Evolutionary conservation across 495 filamentous ascomycete species (phyloP).

Genomic region (Talaromyces ruber): DNA sequence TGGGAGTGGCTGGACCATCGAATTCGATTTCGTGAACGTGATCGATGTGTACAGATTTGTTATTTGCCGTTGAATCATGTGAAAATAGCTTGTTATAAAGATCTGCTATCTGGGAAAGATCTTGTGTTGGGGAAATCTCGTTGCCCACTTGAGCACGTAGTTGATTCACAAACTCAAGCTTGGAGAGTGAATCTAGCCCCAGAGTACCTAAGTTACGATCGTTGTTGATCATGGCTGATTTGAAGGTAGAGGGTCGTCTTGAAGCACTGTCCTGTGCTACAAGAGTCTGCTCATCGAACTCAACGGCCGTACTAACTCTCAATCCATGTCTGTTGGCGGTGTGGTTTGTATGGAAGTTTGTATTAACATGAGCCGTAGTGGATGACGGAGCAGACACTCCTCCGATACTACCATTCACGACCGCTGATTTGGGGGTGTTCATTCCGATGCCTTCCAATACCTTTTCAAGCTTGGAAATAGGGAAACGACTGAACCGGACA

Average conservation of each 20-base stretch:
- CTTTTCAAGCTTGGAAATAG: constrained; percentile 13
- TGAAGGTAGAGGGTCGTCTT: not conserved
- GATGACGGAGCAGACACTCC: not conserved
- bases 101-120: not conserved
- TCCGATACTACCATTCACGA: not conserved
- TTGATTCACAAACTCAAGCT: constrained; percentile 1
- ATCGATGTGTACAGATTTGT: not conserved
- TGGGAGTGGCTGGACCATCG: not conserved
- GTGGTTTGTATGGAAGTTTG: not conserved
- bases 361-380: not conserved
- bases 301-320: not conserved
- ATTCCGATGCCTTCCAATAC: constrained; percentile 11
- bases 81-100: not conserved
- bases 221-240: not conserved
- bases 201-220: not conserved
- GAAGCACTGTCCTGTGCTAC: not conserved
- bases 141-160: not conserved
- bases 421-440: not conserved
- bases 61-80: not conserved
- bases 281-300: not conserved
- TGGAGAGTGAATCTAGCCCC: not conserved
- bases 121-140: not conserved
- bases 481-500: constrained; percentile 13
- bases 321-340: not conserved
- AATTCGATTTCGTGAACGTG: not conserved